Base-by-base conservation (phyloP, 176 grass and related monocot species). In the Carex pumila region DNA sequence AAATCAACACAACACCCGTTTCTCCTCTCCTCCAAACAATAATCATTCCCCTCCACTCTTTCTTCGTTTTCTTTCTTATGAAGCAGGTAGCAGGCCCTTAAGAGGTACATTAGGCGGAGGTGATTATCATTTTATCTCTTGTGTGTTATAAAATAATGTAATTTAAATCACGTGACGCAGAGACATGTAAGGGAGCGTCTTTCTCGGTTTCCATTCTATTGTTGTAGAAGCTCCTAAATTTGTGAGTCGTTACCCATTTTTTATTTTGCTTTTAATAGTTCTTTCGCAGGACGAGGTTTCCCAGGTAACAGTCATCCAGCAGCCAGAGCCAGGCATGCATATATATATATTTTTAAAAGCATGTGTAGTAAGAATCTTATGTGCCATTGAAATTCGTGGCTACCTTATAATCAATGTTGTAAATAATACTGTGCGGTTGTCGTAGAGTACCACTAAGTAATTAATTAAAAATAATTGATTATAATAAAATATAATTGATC, bases 261-360 rank as follows among this genome's bases (percentile, higher is more conserved):
- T 53, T 53, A n/a, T 22, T 75, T 75, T 14, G 15, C 47, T 30
- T 53, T 53, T 75, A 52, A 1, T 30, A 75, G 43, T 29, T 52
- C 45, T 53, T 75, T 74, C n/a, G 43, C 66, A 70, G 66, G 66
- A 70, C 66, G 66, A 70, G 66, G 30, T 70, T n/a, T 71, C 67
- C 67, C 45, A 75, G 71, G 71, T 53, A 54, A 53, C 71, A 53
- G 71, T 53, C 21, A 25, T 45, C 5, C 37, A 34, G 32, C 25
- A 25, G 25, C 25, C 1, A 34, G 32, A 32, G 22, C 70, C 50
- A 43, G 34, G 47, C 47, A 73, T 25, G 41, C 18, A 18, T 13
- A 25, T 3, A 50, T 3, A 17, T 45, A 53, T 75, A 29, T 75
- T 75, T 52, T 10, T 73, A 13, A 73, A 73, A 73, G n/a, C 70